Evolutionary conservation across 1,284 basidiomycete genomes (phyloP), one percentile per base, ranked within the genome.

Genomic region (Retiboletus fuscus): DNA sequence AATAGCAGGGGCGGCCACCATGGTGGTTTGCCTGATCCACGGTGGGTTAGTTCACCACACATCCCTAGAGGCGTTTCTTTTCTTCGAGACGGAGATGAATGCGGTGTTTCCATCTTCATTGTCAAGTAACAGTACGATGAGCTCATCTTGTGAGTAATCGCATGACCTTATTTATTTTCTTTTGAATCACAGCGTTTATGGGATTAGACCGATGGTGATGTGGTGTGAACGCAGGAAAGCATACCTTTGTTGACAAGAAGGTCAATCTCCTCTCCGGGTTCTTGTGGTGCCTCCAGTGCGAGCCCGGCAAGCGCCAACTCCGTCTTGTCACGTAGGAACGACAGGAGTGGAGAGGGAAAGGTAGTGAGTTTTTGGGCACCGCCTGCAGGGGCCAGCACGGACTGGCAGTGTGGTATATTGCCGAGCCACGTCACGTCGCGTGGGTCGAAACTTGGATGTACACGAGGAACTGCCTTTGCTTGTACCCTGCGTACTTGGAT

Each of bases 101-200:
- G 88, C 86, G 34, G 92, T 90, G 77, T 96, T 96, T 6, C 91
- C 34, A 6, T 95, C 94, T 79, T 96, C 95, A 65, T 91, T 93
- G 77, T 95, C 93, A 18, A 96, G 87, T 0, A 95, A 95, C 22
- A 90, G 90, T 2, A 91, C 90, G 67, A 96, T 93, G 8, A 96
- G 87, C 74, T 95, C 93, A 28, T 89, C 93, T 77, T 0, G 94
- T 94, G 49, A 89, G 87, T 7, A 82, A 79, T 30, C 85, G 87
- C 15, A 82, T 84, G 67, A 84, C 84, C 7, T 83, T 82, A 76
- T 90, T 92, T 10, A 81, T 76, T 75, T 90, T 91, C 81, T 90
- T 93, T 1, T 91, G 88, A 34, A 88, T 81, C 1, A 87, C 79
- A 3, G 91, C 90, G 91, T 91, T 72, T 11, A 28, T 69, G 68